Conservation (phyloP, 345 rosid genomes). For the Gossypium stocksii region DNA sequence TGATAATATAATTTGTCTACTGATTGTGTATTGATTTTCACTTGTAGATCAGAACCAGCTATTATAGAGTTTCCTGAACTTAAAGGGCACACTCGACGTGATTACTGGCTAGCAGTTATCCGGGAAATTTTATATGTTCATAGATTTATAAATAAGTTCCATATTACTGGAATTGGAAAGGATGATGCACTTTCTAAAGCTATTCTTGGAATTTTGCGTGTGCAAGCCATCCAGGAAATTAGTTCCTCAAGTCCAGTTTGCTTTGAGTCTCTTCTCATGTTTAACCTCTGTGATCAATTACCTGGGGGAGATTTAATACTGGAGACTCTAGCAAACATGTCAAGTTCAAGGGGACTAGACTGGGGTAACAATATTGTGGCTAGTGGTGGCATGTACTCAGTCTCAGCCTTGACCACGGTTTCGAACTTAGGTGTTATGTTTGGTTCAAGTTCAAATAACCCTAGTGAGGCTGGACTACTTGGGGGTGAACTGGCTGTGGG, state of each 20-base stretch:
- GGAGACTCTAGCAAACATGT: constrained; percentile 80
- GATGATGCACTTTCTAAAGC: constrained; percentile 84
- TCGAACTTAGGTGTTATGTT: constrained; percentile 69
- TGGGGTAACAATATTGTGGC: constrained; percentile 32
- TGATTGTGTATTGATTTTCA: constrained; percentile 24
- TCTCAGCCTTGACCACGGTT: constrained; percentile 72
- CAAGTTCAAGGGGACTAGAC: constrained; percentile 46
- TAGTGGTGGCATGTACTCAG: constrained; percentile 60
- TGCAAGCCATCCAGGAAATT: constrained; percentile 82
- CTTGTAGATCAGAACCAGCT: constrained; percentile 82
- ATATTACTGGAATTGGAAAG: constrained; percentile 53
- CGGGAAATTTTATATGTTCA: constrained; percentile 72
- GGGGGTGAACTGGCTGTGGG: constrained; percentile 92
- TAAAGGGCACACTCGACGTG: constrained; percentile 92
- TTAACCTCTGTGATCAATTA: constrained; percentile 89
- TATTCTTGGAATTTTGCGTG: constrained; percentile 73
- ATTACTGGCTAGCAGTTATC: constrained; percentile 82
- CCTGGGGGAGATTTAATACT: constrained; percentile 96
- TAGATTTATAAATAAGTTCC: constrained; percentile 63
- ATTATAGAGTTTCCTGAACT: constrained; percentile 91
- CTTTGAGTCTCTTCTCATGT: constrained; percentile 64
- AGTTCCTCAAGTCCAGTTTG: constrained; percentile 30
- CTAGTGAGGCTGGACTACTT: constrained; percentile 43
- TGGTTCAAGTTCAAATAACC: constrained; percentile 53
- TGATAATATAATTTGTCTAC: constrained; percentile 14